Conservation (phyloP, 2,329 filamentous ascomycete genomes). For the Pseudopyricularia cyperi region DNA sequence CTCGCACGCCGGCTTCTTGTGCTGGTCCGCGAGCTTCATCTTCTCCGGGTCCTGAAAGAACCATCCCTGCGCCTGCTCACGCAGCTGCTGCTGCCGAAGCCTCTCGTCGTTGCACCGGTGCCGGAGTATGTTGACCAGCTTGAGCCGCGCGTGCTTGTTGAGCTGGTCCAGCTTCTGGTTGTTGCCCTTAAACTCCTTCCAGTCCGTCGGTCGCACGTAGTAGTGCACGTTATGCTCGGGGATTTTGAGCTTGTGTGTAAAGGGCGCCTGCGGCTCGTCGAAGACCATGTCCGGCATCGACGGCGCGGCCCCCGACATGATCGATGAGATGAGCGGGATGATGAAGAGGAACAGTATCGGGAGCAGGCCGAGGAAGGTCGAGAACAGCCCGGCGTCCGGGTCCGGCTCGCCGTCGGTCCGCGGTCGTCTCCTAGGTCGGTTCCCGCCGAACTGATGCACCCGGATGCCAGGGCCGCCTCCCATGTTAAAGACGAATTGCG, state of each 20-base stretch:
- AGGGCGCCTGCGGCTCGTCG: slow-evolving; percentile 55
- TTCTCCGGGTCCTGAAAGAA: slow-evolving; percentile 71
- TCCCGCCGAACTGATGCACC: slow-evolving; percentile 90
- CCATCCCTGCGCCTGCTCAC: slow-evolving; percentile 76
- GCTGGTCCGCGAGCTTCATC: slow-evolving; percentile 53
- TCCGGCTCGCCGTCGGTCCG: slow-evolving; percentile 42
- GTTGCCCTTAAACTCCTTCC: slow-evolving; percentile 34
- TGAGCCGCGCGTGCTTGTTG: slow-evolving; percentile 64
- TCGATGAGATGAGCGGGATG: slow-evolving; percentile 66
- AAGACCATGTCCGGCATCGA: slow-evolving; percentile 62
- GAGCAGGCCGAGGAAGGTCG: slow-evolving; percentile 59
- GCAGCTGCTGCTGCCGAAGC: slow-evolving; percentile 48
- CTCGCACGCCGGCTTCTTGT: slow-evolving; percentile 38
- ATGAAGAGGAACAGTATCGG: slow-evolving; percentile 85
- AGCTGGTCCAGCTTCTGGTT: slow-evolving; percentile 58
- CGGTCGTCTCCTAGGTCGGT: slow-evolving; percentile 62
- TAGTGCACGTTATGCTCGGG: slow-evolving; percentile 1
- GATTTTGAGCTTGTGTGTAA: slow-evolving; percentile 45
- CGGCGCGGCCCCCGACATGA: slow-evolving; percentile 49
- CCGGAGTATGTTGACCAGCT: slow-evolving; percentile 54
- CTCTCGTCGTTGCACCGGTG: slow-evolving; percentile 65
- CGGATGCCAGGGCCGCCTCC: slow-evolving; percentile 82
- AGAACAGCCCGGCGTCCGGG: slow-evolving; percentile 36
- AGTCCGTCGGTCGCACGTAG: neutral
- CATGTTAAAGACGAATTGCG: slow-evolving; percentile 91